Percentiles rank a stretch among this genome's conserved stretches.
Conservation (phyloP, 805 yeast genomes). For the Clavispora carvajalis region DNA sequence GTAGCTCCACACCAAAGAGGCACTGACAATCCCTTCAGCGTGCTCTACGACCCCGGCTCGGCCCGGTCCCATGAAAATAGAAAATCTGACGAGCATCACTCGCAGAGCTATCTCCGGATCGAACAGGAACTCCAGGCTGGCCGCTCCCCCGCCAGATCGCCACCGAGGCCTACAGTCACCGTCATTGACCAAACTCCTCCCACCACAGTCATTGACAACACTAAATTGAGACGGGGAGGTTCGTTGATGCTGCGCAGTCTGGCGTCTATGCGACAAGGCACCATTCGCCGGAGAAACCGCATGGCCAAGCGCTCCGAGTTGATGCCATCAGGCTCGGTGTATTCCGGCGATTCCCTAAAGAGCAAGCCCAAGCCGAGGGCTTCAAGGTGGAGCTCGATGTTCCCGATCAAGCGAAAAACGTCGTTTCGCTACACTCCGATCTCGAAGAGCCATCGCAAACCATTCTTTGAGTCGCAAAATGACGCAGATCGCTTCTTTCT, state of each 20-base stretch:
- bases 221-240: constrained; percentile 16
- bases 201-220: constrained; percentile 11
- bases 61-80: background rate
- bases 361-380: background rate
- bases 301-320: constrained; percentile 17
- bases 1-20: background rate
- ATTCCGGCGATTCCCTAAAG: constrained; percentile 5
- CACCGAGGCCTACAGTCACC: constrained; percentile 8
- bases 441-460: constrained; percentile 13
- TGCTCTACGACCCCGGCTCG: constrained; percentile 7
- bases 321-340: constrained; percentile 5
- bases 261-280: constrained; percentile 26
- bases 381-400: constrained; percentile 17
- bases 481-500: constrained; percentile 16
- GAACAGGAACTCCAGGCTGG: constrained; percentile 12
- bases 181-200: constrained; percentile 12
- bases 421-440: constrained; percentile 25
- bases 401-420: constrained; percentile 32
- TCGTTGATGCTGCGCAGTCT: constrained; percentile 29
- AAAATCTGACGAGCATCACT: constrained; percentile 1
- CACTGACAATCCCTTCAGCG: constrained; percentile 9
- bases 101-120: constrained; percentile 13
- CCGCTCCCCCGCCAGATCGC: background rate
- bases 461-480: constrained; percentile 11
- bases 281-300: constrained; percentile 24